Evolutionary conservation across 202 grass and related monocot genomes (phyloP), one percentile per base, ranked within the genome.

Genomic region (Zoysia matrella): DNA sequence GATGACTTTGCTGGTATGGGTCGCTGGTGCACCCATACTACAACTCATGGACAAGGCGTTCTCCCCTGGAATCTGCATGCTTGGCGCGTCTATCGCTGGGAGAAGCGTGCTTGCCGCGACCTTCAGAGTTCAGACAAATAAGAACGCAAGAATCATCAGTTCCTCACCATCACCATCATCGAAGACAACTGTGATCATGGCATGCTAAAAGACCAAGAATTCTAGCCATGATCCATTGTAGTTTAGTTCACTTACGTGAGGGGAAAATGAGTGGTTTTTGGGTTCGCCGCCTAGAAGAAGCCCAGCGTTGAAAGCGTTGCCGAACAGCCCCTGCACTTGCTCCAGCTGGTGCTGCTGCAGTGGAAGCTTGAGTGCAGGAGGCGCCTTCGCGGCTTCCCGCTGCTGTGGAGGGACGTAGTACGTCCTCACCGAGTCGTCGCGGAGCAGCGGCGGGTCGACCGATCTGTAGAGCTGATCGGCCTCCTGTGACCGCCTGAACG

Each of bases 321-420:
- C 61, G 79, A 74, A 90, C 30, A 79, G 4, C 47, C 43, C 78
- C 61, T 61, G 80, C 30, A 1, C 30, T 36, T 36, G 30, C 30
- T 36, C 30, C 30, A 1, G 30, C 30, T 36, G 30, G 30, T 36
- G 30, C 14, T 52, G 83, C 78, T 52, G 2, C 30, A 85, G 64
- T 74, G 77, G 82, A 2, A 83, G 75, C 54, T 84, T 54, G 5
- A 51, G 64, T 13, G 85, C 16, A n/a, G 72, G 46, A 65, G 54
- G 65, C 42, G 41, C 66, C 57, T 77, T 66, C 0, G 42, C n/a
- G 54, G 76, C 58, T 11, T 53, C 62, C 49, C 0, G 69, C 64
- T 63, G 83, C 88, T 86, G 83, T 4, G 75, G 84, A 63, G 55
- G 71, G 30, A 86, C 88, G 57, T 90, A 87, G 82, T 87, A 88